Conservation (phyloP, 2,329 filamentous ascomycete genomes). For the Colletotrichum magnum region DNA sequence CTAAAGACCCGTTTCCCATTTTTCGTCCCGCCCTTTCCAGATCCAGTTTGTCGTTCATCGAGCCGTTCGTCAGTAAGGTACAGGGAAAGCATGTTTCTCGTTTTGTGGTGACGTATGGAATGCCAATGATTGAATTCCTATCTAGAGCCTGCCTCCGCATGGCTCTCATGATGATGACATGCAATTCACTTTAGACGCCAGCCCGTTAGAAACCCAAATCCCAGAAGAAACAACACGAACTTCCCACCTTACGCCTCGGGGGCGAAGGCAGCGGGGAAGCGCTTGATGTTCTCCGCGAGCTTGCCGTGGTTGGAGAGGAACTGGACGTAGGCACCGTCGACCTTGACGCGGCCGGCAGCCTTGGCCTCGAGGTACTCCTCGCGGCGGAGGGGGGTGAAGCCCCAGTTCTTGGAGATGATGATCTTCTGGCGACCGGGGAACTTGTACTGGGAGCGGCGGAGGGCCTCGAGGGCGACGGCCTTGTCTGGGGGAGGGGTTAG, state of each 20-base stretch:
- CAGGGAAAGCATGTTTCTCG: constrained; percentile 4
- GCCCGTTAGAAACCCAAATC: constrained; percentile 55
- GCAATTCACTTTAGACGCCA: constrained; percentile 60
- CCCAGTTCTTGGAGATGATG: constrained; percentile 99
- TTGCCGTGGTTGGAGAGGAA: constrained; percentile 96
- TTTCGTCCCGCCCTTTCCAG: constrained; percentile 12
- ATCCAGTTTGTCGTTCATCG: constrained; percentile 21
- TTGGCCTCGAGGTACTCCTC: constrained; percentile 98
- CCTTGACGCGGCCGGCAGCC: constrained; percentile 92
- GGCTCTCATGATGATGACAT: constrained; percentile 52
- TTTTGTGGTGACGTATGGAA: constrained; percentile 39
- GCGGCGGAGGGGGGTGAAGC: constrained; percentile 97
- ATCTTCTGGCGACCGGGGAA: constrained; percentile 99
- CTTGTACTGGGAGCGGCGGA: constrained; percentile 99
- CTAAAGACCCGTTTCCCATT: not conserved
- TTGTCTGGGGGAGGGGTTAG: constrained; percentile 73
- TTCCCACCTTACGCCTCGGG: constrained; percentile 62
- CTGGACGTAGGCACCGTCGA: constrained; percentile 99
- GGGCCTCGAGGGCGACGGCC: constrained; percentile 94
- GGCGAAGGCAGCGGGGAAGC: constrained; percentile 94
- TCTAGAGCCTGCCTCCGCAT: constrained; percentile 42
- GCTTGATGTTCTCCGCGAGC: constrained; percentile 88
- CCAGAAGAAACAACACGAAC: constrained; percentile 45
- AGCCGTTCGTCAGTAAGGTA: constrained; percentile 20
- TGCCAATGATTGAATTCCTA: constrained; percentile 43